These are phyloP conservation scores for Nephelium lappaceum DNA, from an alignment of 345 rosid genomes.

Conservation along the genomic window DNA sequence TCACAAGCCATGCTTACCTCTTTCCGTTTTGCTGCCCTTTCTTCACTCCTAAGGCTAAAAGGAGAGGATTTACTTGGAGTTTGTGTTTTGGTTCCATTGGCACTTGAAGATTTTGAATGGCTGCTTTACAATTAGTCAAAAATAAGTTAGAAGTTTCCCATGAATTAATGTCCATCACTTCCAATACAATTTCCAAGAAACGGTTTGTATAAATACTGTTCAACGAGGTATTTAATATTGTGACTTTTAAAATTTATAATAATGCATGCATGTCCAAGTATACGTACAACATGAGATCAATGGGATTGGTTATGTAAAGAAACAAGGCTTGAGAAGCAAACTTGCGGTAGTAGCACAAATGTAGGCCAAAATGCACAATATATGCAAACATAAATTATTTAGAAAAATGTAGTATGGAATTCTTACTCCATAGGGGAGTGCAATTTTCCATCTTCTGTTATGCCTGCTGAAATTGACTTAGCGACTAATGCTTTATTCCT, in stretches of 20 bases:
- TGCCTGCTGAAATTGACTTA: constrained; percentile 45
- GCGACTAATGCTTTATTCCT: constrained; percentile 38
- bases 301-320: background rate
- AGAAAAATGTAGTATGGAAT: constrained; percentile 14
- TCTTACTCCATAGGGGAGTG: constrained; percentile 42
- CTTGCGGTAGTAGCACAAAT: background rate
- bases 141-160: constrained; percentile 17
- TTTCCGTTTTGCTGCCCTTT: constrained; percentile 79
- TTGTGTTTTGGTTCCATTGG: constrained; percentile 44
- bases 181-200: constrained; percentile 1
- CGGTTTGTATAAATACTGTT: background rate
- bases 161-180: constrained; percentile 5
- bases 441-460: constrained; percentile 31
- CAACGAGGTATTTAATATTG: background rate
- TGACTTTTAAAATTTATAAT: background rate
- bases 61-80: constrained; percentile 48
- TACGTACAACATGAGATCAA: background rate
- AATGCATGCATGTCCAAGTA: background rate
- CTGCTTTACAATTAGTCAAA: constrained; percentile 35
- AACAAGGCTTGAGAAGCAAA: background rate
- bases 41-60: constrained; percentile 80
- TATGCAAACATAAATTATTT: background rate
- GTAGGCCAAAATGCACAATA: background rate
- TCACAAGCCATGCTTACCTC: constrained; percentile 51
- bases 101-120: constrained; percentile 38